These are phyloP conservation scores for Coemansia sp. DNA, from an alignment of 192 early-diverging fungal species.

Conservation along the genomic window DNA sequence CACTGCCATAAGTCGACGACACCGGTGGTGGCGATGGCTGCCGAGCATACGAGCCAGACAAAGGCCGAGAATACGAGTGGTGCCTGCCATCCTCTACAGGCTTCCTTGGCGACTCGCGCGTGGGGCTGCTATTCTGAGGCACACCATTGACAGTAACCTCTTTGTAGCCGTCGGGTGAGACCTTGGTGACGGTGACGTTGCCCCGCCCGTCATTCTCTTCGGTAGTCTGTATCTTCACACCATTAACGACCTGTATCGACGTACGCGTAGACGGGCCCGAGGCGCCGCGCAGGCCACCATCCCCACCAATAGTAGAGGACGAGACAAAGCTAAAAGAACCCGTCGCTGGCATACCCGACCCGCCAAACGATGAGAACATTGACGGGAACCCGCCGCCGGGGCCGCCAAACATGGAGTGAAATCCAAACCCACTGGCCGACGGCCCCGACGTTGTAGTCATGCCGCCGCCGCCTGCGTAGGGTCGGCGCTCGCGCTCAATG, in stretches of 20 bases:
- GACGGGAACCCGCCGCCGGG: conserved; percentile 11
- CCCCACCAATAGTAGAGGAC: conserved; percentile 35
- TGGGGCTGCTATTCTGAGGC: conserved; percentile 18
- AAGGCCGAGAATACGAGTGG: neutral
- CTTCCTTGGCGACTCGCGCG: conserved; percentile 14
- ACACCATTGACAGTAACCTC: conserved; percentile 50
- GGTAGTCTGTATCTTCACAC: conserved; percentile 39
- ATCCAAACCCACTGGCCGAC: conserved; percentile 15
- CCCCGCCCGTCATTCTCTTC: conserved; percentile 52
- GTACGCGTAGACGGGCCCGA: conserved; percentile 37
- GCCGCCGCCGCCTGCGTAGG: conserved; percentile 23
- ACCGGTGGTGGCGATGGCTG: conserved; percentile 1
- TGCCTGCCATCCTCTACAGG: conserved; percentile 5
- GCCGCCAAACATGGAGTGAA: conserved; percentile 42
- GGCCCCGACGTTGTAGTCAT: conserved; percentile 1
- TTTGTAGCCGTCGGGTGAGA: conserved; percentile 40
- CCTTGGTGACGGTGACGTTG: conserved; percentile 42
- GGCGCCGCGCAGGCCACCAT: conserved; percentile 29
- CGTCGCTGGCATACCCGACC: conserved; percentile 24
- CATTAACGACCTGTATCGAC: conserved; percentile 46
- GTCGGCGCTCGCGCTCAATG: conserved; percentile 38
- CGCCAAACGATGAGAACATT: conserved; percentile 33
- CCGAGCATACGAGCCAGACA: conserved; percentile 6
- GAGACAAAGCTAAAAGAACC: conserved; percentile 55
- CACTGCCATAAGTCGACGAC: conserved; percentile 4